phyloP scores from a whole-genome alignment of 2,329 filamentous ascomycete species.

The Ustulina deusta region DNA sequence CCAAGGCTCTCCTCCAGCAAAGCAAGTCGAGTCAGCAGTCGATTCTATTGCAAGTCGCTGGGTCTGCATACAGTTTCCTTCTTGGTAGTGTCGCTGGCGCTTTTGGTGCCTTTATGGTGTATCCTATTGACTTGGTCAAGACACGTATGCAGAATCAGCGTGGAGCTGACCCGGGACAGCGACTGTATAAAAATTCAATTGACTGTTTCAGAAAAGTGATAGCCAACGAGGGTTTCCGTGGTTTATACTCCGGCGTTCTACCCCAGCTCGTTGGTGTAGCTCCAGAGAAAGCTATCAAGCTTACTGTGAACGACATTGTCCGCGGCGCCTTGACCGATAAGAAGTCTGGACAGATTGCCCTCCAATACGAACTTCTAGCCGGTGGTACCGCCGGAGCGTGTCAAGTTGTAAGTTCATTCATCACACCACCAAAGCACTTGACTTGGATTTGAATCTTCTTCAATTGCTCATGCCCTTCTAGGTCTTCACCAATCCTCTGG shows the following conservation, averaged over 20 bases:
- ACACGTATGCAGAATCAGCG: conserved; percentile 98
- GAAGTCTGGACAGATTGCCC: conserved; percentile 77
- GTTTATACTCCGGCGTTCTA: conserved; percentile 92
- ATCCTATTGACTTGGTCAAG: conserved; percentile 98
- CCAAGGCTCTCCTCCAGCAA: conserved; percentile 50
- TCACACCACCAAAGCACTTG: not conserved
- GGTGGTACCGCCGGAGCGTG: conserved; percentile 92
- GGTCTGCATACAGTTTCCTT: conserved; percentile 89
- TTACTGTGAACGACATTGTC: conserved; percentile 96
- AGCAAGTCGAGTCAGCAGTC: conserved; percentile 67
- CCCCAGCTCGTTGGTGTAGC: conserved; percentile 97
- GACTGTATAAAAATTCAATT: conserved; percentile 95
- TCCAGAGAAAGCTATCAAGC: conserved; percentile 99
- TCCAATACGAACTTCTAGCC: conserved; percentile 80
- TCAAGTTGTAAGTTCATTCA: conserved; percentile 82
- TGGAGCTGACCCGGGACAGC: conserved; percentile 81
- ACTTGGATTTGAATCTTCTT: not conserved
- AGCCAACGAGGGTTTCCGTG: conserved; percentile 88
- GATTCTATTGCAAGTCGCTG: conserved; percentile 73
- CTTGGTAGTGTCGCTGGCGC: conserved; percentile 92
- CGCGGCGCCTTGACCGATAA: conserved; percentile 79
- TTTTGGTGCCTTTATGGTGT: conserved; percentile 99
- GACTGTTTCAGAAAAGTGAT: conserved; percentile 96
- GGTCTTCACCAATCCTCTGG: conserved; percentile 97
- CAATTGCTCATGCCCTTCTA: conserved; percentile 37